Percentiles rank a stretch among this genome's conserved stretches.
These are phyloP conservation scores for Bertia moriformis DNA, from an alignment of 2,329 filamentous ascomycete species.

Conservation along the genomic window DNA sequence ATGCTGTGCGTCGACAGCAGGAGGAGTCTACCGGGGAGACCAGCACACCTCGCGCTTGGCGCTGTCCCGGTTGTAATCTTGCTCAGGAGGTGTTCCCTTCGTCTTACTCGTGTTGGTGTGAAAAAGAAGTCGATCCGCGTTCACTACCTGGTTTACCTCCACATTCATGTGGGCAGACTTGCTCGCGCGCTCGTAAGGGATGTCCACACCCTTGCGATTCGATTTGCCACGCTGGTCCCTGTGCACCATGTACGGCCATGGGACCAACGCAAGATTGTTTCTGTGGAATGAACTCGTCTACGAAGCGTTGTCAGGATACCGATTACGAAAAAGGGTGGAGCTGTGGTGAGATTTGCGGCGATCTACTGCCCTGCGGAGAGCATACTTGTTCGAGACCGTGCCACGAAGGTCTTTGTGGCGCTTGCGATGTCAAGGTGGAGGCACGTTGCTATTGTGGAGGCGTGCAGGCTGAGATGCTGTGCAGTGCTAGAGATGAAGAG, in stretches of 20 bases:
- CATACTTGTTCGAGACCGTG: constrained; percentile 64
- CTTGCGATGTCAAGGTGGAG: constrained; percentile 59
- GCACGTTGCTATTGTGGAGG: constrained; percentile 82
- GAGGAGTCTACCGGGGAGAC: constrained; percentile 36
- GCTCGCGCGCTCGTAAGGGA: constrained; percentile 58
- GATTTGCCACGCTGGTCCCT: constrained; percentile 85
- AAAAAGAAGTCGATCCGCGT: constrained; percentile 70
- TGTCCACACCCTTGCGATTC: constrained; percentile 81
- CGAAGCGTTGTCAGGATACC: constrained; percentile 67
- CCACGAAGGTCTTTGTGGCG: constrained; percentile 74
- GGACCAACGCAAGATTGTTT: constrained; percentile 73
- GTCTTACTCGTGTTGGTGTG: constrained; percentile 81
- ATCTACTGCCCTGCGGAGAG: constrained; percentile 71
- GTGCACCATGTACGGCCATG: constrained; percentile 72
- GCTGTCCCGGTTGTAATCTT: constrained; percentile 88
- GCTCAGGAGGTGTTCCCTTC: constrained; percentile 61
- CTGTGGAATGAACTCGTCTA: constrained; percentile 63
- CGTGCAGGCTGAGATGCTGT: constrained; percentile 56
- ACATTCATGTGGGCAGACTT: constrained; percentile 89
- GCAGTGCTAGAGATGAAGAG: constrained; percentile 47
- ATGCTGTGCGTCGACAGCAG: constrained; percentile 19
- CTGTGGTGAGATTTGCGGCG: constrained; percentile 67
- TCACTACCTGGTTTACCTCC: constrained; percentile 66
- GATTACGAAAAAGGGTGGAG: constrained; percentile 83
- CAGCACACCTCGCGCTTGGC: constrained; percentile 50